Conservation (phyloP, 768 basidiomycete genomes). For the Naganishia vaughanmartiniae region DNA sequence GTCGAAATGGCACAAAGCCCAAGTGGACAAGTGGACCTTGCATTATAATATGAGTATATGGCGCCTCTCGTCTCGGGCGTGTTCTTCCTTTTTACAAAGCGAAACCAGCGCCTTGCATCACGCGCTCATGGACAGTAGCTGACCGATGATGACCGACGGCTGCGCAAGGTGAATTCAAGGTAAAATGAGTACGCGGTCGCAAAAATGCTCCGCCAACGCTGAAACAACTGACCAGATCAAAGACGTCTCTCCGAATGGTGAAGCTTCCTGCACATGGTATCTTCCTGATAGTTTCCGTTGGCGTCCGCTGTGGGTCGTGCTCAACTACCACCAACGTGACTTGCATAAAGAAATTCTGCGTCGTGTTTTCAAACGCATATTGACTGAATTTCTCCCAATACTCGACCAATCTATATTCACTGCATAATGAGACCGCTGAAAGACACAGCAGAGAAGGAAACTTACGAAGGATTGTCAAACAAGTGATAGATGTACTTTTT, state of each 20-base stretch:
- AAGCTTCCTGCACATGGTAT: conserved; percentile 93
- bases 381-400: conserved; percentile 87
- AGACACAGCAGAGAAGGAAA: conserved; percentile 62
- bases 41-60: too few relatives aligned
- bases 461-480: conserved; percentile 91
- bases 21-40: too few relatives aligned
- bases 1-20: too few relatives aligned
- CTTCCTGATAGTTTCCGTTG: conserved; percentile 54
- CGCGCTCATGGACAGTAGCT: neutral
- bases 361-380: conserved; percentile 96
- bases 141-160: neutral
- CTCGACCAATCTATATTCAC: conserved; percentile 40
- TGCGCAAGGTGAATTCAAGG: neutral
- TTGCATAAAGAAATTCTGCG: conserved; percentile 89
- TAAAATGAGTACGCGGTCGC: neutral
- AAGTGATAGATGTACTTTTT: conserved; percentile 65
- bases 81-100: neutral
- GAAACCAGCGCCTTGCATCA: neutral
- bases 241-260: conserved; percentile 78
- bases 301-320: conserved; percentile 53
- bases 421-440: neutral
- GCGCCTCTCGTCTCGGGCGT: neutral
- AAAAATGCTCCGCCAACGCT: neutral
- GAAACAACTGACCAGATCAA: conserved; percentile 36
- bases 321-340: conserved; percentile 82